Percentiles rank a stretch among this genome's conserved stretches.
Evolutionary conservation across 257 asterid genomes (phyloP).

Genomic region (Solanum chilense): DNA sequence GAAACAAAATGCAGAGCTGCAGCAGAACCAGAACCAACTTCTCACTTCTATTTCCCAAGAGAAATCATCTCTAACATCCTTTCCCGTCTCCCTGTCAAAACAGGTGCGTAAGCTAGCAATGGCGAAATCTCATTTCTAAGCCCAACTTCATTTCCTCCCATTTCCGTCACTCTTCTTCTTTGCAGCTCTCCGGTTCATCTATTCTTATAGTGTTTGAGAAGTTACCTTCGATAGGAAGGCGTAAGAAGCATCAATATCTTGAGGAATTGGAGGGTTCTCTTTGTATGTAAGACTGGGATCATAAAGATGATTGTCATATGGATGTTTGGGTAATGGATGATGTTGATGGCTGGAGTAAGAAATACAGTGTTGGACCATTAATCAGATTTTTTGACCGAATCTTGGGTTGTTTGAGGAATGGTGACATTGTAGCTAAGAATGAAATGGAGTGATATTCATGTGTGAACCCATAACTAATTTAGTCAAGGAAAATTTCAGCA

Average conservation of each 20-base stretch:
- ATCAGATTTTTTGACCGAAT: neutral
- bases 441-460: neutral
- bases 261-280: neutral
- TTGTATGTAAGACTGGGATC: neutral
- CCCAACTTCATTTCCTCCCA: neutral
- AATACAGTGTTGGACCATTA: neutral
- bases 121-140: neutral
- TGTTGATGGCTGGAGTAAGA: conserved; percentile 1
- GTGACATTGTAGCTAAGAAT: conserved; percentile 1
- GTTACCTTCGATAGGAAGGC: neutral
- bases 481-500: neutral
- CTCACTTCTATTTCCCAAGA: neutral
- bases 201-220: neutral
- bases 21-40: neutral
- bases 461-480: neutral
- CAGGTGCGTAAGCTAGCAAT: neutral
- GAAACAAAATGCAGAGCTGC: neutral
- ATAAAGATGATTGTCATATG: neutral
- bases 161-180: neutral
- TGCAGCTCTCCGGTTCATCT: neutral
- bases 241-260: neutral
- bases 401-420: neutral
- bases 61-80: neutral
- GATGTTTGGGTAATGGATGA: conserved; percentile 7
- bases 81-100: neutral